A percentile compares a stretch with the other conserved stretches of the same genome.
Conservation (phyloP, 148 eudicot genomes). For the Nepenthes mirabilis region DNA sequence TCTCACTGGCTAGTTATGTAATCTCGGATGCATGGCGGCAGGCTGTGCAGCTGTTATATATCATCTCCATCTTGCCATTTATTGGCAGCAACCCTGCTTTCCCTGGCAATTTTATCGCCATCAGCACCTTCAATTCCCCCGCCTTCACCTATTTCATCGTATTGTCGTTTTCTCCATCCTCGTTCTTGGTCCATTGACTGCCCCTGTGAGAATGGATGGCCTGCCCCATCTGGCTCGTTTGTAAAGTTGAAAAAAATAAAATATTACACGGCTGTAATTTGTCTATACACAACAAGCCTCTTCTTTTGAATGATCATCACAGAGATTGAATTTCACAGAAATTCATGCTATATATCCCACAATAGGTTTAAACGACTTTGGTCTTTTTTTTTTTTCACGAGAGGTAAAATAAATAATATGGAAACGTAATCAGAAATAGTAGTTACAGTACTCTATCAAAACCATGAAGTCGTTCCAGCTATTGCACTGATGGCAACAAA, state of each 20-base stretch:
- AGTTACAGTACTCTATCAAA: no score
- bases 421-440: no score
- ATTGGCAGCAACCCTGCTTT: constrained; percentile 18
- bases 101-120: constrained; percentile 20
- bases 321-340: no score
- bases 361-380: no score
- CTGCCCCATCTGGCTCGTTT: constrained; percentile 27
- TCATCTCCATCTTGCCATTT: constrained; percentile 18
- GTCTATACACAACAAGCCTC: neutral
- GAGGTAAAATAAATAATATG: no score
- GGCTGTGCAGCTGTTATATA: neutral
- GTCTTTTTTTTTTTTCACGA: no score
- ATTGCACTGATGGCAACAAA: no score
- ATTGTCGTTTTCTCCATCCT: constrained; percentile 32
- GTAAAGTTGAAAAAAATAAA: neutral
- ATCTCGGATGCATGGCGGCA: neutral
- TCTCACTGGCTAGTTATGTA: neutral
- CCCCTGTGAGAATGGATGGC: constrained; percentile 23
- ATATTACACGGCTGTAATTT: neutral
- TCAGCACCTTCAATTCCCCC: constrained; percentile 24
- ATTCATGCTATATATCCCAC: no score
- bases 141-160: constrained; percentile 28
- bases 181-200: constrained; percentile 26
- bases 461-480: neutral
- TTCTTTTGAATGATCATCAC: neutral